phyloP scores from a whole-genome alignment of 2,329 filamentous ascomycete genomes.

The Fusarium sp. region DNA sequence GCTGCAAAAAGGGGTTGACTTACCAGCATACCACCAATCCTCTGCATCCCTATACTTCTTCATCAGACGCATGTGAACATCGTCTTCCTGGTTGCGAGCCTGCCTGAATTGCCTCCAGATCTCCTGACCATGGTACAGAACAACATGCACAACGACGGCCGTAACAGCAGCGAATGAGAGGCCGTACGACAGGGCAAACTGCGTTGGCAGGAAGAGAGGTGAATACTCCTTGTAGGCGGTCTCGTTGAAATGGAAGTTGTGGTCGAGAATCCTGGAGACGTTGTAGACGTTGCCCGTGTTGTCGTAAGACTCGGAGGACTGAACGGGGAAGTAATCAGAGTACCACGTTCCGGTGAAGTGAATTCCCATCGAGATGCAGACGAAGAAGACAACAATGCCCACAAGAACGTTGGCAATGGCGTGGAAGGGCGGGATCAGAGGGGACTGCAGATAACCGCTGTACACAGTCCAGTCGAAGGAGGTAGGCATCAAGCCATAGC shows the following conservation, averaged over 20 bases:
- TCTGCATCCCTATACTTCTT: slow-evolving; percentile 70
- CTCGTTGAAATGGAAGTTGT: slow-evolving; percentile 68
- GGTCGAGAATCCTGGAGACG: slow-evolving; percentile 68
- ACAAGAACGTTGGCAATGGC: slow-evolving; percentile 67
- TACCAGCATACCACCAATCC: slow-evolving; percentile 69
- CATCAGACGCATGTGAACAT: slow-evolving; percentile 71
- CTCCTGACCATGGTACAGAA: slow-evolving; percentile 66
- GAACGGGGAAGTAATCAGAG: slow-evolving; percentile 71
- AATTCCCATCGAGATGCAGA: slow-evolving; percentile 68
- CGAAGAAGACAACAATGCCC: slow-evolving; percentile 67
- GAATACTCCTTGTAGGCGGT: slow-evolving; percentile 73
- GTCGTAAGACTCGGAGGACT: slow-evolving; percentile 72
- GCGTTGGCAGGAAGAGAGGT: slow-evolving; percentile 72
- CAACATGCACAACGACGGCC: slow-evolving; percentile 68
- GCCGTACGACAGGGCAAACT: slow-evolving; percentile 71
- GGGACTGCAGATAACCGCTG: slow-evolving; percentile 62
- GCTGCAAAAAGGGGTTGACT: slow-evolving; percentile 55
- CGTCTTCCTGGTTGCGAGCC: slow-evolving; percentile 67
- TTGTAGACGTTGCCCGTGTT: slow-evolving; percentile 72
- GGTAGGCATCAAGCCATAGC: slow-evolving; percentile 70
- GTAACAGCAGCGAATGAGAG: slow-evolving; percentile 76
- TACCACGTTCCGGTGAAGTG: slow-evolving; percentile 70
- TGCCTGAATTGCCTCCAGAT: slow-evolving; percentile 67
- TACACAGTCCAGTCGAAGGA: slow-evolving; percentile 67
- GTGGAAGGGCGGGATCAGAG: slow-evolving; percentile 64